Base-by-base conservation (phyloP, 495 filamentous ascomycete species). In the Xylaria venustula region DNA sequence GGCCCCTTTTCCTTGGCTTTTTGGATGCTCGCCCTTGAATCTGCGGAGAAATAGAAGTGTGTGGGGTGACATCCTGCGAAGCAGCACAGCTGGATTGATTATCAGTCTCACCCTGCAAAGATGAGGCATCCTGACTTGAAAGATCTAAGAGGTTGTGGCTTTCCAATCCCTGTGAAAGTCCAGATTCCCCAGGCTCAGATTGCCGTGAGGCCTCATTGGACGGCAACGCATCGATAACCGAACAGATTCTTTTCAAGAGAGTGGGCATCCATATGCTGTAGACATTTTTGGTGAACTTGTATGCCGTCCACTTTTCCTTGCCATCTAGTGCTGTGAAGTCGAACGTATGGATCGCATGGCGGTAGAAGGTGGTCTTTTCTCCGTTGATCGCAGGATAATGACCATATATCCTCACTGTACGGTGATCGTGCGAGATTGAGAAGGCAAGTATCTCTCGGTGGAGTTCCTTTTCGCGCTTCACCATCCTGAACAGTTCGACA, bases 341-440 rank as follows among this genome's bases (percentile, higher is more conserved):
- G 23, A 69, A 25, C 42, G 57, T 23, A 64, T 32, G 50, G 62
- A 77, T 72, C 0, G 55, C 46, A 19, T 75, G 54, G 47, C 52
- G 76, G 62, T 79, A 74, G 58, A 75, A 71, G 6, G 49, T 60
- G 17, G 60, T 71, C 12, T 69, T 28, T 8, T 70, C 61, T 52
- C 55, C 65, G 36, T 67, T 56, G 14, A 75, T 74, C 11, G 73
- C 55, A 1, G 62, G 61, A 47, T 77, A 77, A 61, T 77, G 61
- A 28, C 74, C 72, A 28, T 74, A 73, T 20, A 82, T 77, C 20
- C 68, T 61, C 22, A 80, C 72, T 7, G 60, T 60, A 17, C 53
- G 22, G 40, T 77, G 54, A 62, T 82, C 66, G 64, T 81, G 75
- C 23, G 76, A 82, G 58, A 84, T 68, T 2, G 76, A 82, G 71